Base-by-base conservation (phyloP, 768 basidiomycete species). In the Phallus indusiatus region DNA sequence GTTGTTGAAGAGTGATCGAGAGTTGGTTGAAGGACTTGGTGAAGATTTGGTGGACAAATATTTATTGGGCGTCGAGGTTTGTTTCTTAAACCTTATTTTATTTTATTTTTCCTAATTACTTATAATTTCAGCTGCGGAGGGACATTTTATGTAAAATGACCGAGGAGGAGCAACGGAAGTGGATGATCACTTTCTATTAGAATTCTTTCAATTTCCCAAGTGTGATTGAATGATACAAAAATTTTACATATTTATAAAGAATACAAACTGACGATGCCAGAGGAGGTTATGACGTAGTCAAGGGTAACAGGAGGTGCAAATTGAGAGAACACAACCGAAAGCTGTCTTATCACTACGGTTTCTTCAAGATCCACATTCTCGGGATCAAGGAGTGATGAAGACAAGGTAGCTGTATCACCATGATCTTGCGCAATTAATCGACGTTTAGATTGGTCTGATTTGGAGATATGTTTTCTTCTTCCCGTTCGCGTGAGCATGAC, bases 401-500 rank as follows among this genome's bases (percentile, higher is more conserved):
- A 21, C 18, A 18, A n/a, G 7, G 56, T 16, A 22, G 54, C 16
- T 21, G 17, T 2, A 20, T 36, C 16, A 21, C 24, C 58, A 35
- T 22, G 54, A 33, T 22, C 37, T 24, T 1, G 10, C 4, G 18
- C 24, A 35, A 20, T 9, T 11, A 11, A 33, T 34, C 17, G 50
- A 37, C 46, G 16, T 48, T 60, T 46, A 16, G 47, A 34, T 10
- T 71, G 72, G 22, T 60, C 42, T 12, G 33, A 37, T 62, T 74
- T 74, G 56, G 75, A 71, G 24, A 87, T 67, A 60, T 83, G 76
- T 50, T 82, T 77, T 59, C 86, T 77, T 61, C 90, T 76, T 10
- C 80, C 81, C 0, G 93, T 94, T 33, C 90, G 81, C 48, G 79
- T 81, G 54, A 96, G 78, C 78, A 95, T 85, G 50, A 97, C 79